Evolutionary conservation across 2,329 filamentous ascomycete species (phyloP), one percentile per base, ranked within the genome.

Genomic region (Pestalotiopsis sp.): DNA sequence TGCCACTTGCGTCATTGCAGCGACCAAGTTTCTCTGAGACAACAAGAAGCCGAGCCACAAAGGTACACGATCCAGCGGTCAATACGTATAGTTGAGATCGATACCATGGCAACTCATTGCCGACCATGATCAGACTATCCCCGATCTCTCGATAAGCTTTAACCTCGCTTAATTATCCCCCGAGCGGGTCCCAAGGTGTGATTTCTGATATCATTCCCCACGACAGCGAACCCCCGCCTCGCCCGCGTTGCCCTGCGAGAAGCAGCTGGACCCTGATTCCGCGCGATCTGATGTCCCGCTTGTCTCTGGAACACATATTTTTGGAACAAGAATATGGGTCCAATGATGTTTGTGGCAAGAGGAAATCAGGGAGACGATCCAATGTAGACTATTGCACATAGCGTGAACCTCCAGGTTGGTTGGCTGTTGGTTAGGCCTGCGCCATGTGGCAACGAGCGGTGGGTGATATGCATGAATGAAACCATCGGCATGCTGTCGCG

Each of bases 171-270:
- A 62, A 20, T 4, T 23, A 62, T 41, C 31, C 59, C 36, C 31
- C 31, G 59, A 36, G 59, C 25, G 27, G 27, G 31, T 36, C 31
- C 31, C 59, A 36, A 39, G 59, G 59, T 62, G 27, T 62, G 25
- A 62, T 62, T 36, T 62, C 59, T 62, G 59, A 62, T 62, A 27
- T 62, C 59, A 62, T 62, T 41, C 11, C 36, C 27, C 59, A 39
- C 31, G 31, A 62, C 36, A 62, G 59, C 38, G 13, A 62, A n/a
- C 14, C 38, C 38, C 59, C 14, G 59, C n/a, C n/a, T 52, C 9
- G 31, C 31, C 45, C 14, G 59, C n/a, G 31, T 52, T 36, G 31
- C 31, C 45, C 31, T 41, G n/a, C 31, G 20, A 39, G 9, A 39
- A 36, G 27, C 27, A 27, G 7, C 59, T 12, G 20, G 36, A 62